Evolutionary conservation across 2,329 filamentous ascomycete genomes (phyloP).

Genomic region (Acrocalymma vagum): DNA sequence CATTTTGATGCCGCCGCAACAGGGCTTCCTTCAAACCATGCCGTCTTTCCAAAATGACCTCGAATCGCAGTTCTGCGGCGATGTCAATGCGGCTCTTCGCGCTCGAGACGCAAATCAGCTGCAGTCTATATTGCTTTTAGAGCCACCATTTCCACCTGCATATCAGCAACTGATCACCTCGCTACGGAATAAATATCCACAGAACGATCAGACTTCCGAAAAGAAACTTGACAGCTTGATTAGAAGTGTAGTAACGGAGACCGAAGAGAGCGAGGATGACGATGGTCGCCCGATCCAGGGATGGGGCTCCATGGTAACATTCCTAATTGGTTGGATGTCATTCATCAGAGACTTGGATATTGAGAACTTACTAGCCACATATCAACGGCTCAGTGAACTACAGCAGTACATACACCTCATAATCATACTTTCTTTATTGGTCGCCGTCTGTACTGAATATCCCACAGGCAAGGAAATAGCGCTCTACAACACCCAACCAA

Average conservation of each 20-base stretch:
- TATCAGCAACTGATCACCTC: conserved; percentile 38
- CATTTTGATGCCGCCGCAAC: conserved; percentile 11
- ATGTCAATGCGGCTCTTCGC: conserved; percentile 36
- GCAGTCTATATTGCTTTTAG: conserved; percentile 37
- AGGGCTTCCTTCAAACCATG: conserved; percentile 23
- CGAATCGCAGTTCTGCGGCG: conserved; percentile 34
- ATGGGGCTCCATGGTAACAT: conserved; percentile 80
- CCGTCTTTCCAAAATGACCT: conserved; percentile 29
- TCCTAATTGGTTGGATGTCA: conserved; percentile 81
- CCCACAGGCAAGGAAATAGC: conserved; percentile 74
- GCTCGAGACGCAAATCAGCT: conserved; percentile 30
- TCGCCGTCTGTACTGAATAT: neutral
- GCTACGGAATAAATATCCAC: conserved; percentile 32
- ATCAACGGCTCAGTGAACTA: conserved; percentile 76
- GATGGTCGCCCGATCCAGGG: conserved; percentile 64
- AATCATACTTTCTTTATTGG: neutral
- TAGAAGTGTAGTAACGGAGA: conserved; percentile 49
- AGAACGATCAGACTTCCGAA: conserved; percentile 22
- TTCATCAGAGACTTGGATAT: conserved; percentile 85
- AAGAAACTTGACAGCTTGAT: conserved; percentile 34
- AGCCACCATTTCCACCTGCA: conserved; percentile 36
- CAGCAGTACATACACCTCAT: conserved; percentile 68
- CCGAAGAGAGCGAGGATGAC: conserved; percentile 62
- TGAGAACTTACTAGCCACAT: conserved; percentile 76
- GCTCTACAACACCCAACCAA: conserved; percentile 82